Evolutionary conservation across 2,329 filamentous ascomycete species (phyloP), one percentile per base, ranked within the genome.

Genomic region (Neocatenulostroma microsporum): DNA sequence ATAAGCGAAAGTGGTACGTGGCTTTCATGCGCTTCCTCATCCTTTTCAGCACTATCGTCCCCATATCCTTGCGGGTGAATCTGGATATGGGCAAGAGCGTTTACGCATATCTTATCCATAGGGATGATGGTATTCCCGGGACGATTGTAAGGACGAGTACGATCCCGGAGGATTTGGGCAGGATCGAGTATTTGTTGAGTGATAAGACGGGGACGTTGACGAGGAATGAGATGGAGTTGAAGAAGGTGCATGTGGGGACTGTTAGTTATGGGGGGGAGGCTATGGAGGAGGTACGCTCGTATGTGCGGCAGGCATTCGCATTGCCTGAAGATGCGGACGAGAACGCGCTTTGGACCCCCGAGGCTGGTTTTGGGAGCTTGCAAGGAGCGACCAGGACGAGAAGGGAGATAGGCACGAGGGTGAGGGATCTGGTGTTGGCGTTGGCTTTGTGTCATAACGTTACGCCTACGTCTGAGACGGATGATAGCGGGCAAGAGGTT

Each of bases 191-290:
- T 58, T 70, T 98, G 2, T 71, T 98, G 20, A 95, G 86, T 45
- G 91, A 98, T 62, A 98, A 98, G 63, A 98, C 91, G 1, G 91
- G 91, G n/a, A 98, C 91, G 2, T 63, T 98, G 41, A 98, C 91
- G 0, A 87, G 96, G 51, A 98, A 98, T 54, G 76, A 47, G 36
- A 50, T 54, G 39, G 89, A 95, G 56, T 82, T 98, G 73, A 94
- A 91, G 58, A 98, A 98, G 63, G 89, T 98, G 5, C 93, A 98
- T 54, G 85, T 98, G 36, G 91, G 93, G 8, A 98, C 91, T 8
- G 91, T 96, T 1, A 96, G 89, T 1, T 98, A 98, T 55, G 91
- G 89, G 21, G 94, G 94, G 50, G 89, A 98, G 57, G 89, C 91
- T 8, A 98, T 98, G 91, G 91, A 96, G 50, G 93, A 98, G 64